Conservation (phyloP, 1,284 basidiomycete genomes). For the Ceratobasidium sp. region DNA sequence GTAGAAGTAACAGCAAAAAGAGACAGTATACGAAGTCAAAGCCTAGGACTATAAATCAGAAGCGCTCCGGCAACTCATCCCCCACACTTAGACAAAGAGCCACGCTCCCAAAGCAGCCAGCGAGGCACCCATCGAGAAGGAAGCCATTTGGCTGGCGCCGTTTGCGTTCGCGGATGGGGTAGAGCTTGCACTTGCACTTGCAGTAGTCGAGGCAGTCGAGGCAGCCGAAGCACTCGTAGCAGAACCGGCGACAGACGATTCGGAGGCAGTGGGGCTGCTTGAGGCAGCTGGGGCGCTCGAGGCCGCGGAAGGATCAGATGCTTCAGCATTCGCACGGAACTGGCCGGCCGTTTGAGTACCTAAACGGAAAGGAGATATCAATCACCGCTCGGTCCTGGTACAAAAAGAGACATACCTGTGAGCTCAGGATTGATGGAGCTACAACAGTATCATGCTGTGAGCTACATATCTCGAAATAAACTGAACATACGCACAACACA, state of each 20-base stretch:
- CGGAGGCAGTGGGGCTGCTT: neutral
- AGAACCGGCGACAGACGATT: no score
- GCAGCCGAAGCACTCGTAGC: no score
- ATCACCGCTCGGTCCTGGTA: neutral
- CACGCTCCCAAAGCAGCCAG: slow-evolving; percentile 37
- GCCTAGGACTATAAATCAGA: neutral
- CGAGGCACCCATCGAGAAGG: slow-evolving; percentile 33
- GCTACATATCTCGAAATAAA: neutral
- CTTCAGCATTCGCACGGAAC: slow-evolving; percentile 42
- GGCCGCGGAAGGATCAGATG: slow-evolving; percentile 24
- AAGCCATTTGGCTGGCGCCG: slow-evolving; percentile 11
- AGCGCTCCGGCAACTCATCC: neutral
- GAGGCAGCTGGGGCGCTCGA: slow-evolving; percentile 11
- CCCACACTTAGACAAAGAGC: slow-evolving; percentile 23
- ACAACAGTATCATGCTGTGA: neutral
- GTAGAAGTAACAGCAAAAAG: neutral
- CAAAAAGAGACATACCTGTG: slow-evolving; percentile 4
- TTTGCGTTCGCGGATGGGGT: slow-evolving; percentile 7
- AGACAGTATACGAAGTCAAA: neutral
- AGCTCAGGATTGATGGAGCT: slow-evolving; percentile 40
- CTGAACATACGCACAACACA: slow-evolving; percentile 15
- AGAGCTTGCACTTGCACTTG: no score
- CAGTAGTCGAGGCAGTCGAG: no score
- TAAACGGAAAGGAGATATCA: neutral
- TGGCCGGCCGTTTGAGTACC: slow-evolving; percentile 38